A percentile compares a stretch with the other conserved stretches of the same genome.
Conservation (phyloP, 176 grass and related monocot genomes). For the Neostapfia colusana region DNA sequence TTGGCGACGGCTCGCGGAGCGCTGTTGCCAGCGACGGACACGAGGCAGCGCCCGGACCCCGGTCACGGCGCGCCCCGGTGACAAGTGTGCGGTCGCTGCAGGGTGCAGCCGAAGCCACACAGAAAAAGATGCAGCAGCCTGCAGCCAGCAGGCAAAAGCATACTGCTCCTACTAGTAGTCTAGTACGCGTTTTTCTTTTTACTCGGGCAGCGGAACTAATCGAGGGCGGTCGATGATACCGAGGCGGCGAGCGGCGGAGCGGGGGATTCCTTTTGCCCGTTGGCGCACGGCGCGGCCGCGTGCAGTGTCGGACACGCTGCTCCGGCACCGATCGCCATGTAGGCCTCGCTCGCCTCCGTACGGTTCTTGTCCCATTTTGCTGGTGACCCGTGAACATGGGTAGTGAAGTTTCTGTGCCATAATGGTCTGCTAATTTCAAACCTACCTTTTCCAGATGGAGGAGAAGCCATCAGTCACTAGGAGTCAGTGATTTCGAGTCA, state of each 20-base stretch:
- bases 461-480: neutral
- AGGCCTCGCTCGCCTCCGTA: neutral
- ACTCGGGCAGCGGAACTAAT: neutral
- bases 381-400: neutral
- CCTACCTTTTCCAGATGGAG: neutral
- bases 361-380: neutral
- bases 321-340: neutral
- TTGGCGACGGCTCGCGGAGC: neutral
- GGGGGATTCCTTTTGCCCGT: neutral
- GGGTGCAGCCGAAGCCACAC: too few species aligned
- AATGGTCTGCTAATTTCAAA: neutral
- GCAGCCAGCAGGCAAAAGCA: neutral
- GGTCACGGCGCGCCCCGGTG: neutral
- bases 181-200: neutral
- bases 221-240: slow-evolving; percentile 28
- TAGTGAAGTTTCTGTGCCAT: neutral
- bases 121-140: too few species aligned
- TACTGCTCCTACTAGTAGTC: too few species aligned
- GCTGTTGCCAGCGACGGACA: neutral
- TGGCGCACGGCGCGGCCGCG: neutral
- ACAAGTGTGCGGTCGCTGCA: slow-evolving; percentile 9
- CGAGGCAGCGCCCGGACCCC: neutral
- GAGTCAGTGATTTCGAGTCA: too few species aligned
- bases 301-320: slow-evolving; percentile 35
- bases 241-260: slow-evolving; percentile 18